A percentile compares a stretch with the other conserved stretches of the same genome.
These are phyloP conservation scores for Microsporum canis DNA, from an alignment of 2,329 filamentous ascomycete genomes.

Conservation along the genomic window DNA sequence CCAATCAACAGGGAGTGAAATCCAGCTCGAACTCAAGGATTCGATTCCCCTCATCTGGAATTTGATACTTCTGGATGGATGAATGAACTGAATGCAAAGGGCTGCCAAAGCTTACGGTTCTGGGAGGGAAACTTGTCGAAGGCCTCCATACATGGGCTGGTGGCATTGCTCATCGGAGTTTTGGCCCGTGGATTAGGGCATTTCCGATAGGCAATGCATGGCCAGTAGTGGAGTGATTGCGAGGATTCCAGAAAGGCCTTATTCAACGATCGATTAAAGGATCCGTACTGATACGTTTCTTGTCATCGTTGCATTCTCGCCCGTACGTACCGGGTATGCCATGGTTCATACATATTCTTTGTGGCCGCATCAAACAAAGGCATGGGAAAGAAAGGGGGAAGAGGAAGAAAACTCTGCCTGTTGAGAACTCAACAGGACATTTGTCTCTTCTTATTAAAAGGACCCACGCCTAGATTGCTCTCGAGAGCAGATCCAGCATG, in stretches of 20 bases:
- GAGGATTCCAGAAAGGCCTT: background rate
- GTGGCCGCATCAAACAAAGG: background rate
- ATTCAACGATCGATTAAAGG: constrained; percentile 2
- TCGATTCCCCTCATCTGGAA: background rate
- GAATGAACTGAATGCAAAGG: background rate
- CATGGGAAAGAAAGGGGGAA: background rate
- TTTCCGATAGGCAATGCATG: background rate
- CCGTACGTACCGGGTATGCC: background rate
- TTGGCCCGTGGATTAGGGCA: background rate
- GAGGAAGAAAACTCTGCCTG: background rate
- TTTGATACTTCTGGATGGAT: background rate
- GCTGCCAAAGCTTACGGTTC: background rate
- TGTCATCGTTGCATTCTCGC: background rate
- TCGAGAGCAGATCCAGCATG: background rate
- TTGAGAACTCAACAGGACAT: background rate
- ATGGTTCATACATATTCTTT: background rate
- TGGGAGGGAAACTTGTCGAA: background rate
- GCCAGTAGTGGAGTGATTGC: background rate
- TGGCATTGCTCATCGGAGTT: background rate
- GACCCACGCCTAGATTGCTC: background rate
- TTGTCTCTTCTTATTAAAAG: background rate
- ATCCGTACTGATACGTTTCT: background rate
- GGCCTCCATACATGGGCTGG: background rate
- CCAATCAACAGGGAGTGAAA: background rate
- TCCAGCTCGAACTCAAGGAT: background rate